Evolutionary conservation across 2,329 filamentous ascomycete genomes (phyloP), one percentile per base, ranked within the genome.

Genomic region (Fusarium annulatum): DNA sequence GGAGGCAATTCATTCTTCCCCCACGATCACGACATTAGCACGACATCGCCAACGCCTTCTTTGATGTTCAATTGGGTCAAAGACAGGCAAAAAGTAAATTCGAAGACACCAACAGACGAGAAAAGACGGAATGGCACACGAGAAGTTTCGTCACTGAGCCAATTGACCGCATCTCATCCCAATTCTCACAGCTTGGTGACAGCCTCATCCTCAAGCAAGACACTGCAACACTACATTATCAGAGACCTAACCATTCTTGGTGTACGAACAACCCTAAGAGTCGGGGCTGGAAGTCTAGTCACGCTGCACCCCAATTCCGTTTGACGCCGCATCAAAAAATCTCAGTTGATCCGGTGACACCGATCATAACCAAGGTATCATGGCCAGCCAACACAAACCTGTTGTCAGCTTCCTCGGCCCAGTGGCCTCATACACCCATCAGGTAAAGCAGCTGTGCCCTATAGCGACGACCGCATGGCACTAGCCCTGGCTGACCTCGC

Each of bases 371-470:
- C 52, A 53, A 52, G 57, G 53, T 49, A 80, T 70, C 77, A 81
- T 80, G 76, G 52, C 78, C 39, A 72, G 79, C 30, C 67, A 71
- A 51, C 46, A 61, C 55, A 84, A 84, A 72, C 84, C 84, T 19
- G 75, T 83, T 39, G 86, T 88, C 66, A 84, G 84, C 75, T 88
- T 86, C 77, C 78, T 88, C n/a, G 86, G 86, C 26, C 86, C 86
- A 36, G 77, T 82, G 51, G 83, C 86, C 21, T 87, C 86, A 57
- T 87, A 87, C 76, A 85, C 86, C 48, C 86, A 88, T 67, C 86
- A 88, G 84, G 86, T 87, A 81, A 59, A 72, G 79, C 66, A 34
- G 26, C 30, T 30, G 38, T 46, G 48, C 51, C 45, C 51, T 56
- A 59, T 56, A 52, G 53, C 62, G 59, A 64, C 61, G 56, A 67